Conservation (phyloP, 352 stramenopile species). For the Globisporangium acanthophoron region DNA sequence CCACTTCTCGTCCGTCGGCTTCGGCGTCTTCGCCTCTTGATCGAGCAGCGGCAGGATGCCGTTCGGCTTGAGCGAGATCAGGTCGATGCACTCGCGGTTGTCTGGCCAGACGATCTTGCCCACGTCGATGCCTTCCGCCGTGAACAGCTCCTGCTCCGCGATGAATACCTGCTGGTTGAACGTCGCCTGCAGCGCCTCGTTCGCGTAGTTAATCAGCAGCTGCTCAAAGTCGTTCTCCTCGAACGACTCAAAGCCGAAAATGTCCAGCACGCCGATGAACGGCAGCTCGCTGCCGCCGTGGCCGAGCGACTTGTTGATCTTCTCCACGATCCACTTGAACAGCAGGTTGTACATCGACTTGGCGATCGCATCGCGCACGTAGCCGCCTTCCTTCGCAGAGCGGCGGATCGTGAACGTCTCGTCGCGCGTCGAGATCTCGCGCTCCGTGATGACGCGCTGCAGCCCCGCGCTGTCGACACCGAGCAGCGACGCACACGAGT, state of each 20-base stretch:
- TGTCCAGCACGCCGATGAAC: constrained; percentile 95
- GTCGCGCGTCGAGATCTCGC: constrained; percentile 69
- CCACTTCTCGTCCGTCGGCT: constrained; percentile 85
- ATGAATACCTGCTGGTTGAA: constrained; percentile 91
- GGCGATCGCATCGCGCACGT: constrained; percentile 89
- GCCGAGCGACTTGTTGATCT: constrained; percentile 80
- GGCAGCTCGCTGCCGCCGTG: constrained; percentile 60
- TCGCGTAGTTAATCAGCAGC: constrained; percentile 88
- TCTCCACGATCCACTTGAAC: constrained; percentile 82
- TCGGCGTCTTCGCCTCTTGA: constrained; percentile 73
- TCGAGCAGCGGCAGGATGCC: constrained; percentile 78
- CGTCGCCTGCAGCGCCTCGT: constrained; percentile 83
- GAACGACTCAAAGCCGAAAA: constrained; percentile 97
- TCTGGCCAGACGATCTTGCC: constrained; percentile 82
- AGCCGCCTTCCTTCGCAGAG: constrained; percentile 72
- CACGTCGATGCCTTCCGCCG: constrained; percentile 74
- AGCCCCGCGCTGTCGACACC: constrained; percentile 64
- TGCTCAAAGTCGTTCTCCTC: constrained; percentile 91
- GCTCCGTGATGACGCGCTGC: constrained; percentile 72
- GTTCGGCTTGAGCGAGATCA: constrained; percentile 78
- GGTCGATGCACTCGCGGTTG: constrained; percentile 81
- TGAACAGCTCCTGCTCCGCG: constrained; percentile 78
- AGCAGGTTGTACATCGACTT: constrained; percentile 92
- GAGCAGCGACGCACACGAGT: constrained; percentile 54
- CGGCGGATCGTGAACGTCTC: constrained; percentile 81